Conservation (phyloP, 345 rosid species). For the Lepidium aucheri region DNA sequence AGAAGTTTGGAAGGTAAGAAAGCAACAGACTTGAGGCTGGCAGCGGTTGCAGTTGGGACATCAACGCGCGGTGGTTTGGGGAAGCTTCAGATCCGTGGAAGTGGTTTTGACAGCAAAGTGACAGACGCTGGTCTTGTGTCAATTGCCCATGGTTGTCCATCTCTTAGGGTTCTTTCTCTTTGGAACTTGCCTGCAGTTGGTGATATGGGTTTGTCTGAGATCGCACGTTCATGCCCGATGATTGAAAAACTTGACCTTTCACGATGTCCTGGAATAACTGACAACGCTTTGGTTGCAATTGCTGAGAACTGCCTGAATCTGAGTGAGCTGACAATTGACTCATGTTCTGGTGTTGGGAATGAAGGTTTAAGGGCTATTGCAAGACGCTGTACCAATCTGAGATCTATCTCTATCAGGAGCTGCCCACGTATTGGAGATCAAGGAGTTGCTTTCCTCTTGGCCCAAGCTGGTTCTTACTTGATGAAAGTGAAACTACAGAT, state of each 20-base stretch:
- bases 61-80: conserved; percentile 83
- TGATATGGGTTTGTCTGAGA: conserved; percentile 63
- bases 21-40: conserved; percentile 75
- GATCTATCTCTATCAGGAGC: conserved; percentile 59
- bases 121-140: conserved; percentile 68
- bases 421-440: conserved; percentile 85
- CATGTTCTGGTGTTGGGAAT: conserved; percentile 65
- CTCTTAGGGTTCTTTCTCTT: conserved; percentile 70
- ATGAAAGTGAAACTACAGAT: conserved; percentile 74
- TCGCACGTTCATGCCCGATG: conserved; percentile 59
- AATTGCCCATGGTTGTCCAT: conserved; percentile 71
- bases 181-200: conserved; percentile 67
- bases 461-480: conserved; percentile 43
- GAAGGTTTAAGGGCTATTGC: conserved; percentile 75
- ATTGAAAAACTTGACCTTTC: conserved; percentile 80
- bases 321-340: conserved; percentile 66
- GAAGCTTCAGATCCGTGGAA: conserved; percentile 72
- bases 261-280: conserved; percentile 59
- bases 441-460: conserved; percentile 68
- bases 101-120: conserved; percentile 47
- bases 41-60: conserved; percentile 86
- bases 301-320: conserved; percentile 62
- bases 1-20: conserved; percentile 85
- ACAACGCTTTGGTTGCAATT: conserved; percentile 46
- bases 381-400: conserved; percentile 51